Conservation (phyloP, 1,139 yeast species). For the Scheffersomyces illinoinensis region DNA sequence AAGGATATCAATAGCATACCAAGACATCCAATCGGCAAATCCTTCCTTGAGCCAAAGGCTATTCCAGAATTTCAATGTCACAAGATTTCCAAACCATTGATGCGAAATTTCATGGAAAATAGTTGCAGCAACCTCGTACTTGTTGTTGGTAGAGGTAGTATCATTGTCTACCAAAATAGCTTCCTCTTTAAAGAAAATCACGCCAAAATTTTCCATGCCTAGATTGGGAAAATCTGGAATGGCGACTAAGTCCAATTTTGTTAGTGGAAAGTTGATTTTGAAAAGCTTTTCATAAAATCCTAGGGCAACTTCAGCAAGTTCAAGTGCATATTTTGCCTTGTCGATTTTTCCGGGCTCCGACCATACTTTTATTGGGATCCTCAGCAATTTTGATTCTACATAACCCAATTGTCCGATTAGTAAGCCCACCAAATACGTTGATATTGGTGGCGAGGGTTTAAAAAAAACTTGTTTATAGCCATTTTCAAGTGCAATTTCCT, state of each 20-base stretch:
- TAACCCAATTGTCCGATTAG: conserved; percentile 13
- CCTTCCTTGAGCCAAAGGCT: neutral
- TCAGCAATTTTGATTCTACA: conserved; percentile 11
- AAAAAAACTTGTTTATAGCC: conserved; percentile 12
- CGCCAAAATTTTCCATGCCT: conserved; percentile 61
- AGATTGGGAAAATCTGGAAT: conserved; percentile 33
- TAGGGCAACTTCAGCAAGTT: conserved; percentile 1
- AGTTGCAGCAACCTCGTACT: neutral
- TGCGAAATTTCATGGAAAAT: conserved; percentile 2
- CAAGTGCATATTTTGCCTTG: neutral
- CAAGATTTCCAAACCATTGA: conserved; percentile 1
- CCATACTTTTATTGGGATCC: conserved; percentile 1
- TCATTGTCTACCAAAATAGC: neutral
- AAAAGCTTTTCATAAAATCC: neutral
- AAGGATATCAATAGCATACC: neutral
- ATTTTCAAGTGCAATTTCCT: conserved; percentile 6
- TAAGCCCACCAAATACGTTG: conserved; percentile 18
- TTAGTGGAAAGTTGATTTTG: neutral
- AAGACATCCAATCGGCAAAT: neutral
- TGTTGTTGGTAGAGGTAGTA: neutral
- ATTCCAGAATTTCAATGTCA: neutral
- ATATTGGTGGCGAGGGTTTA: conserved; percentile 17
- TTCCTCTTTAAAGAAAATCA: conserved; percentile 11
- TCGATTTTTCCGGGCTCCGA: neutral
- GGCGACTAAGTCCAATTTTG: neutral